These are phyloP conservation scores for Datura wrightii DNA, from an alignment of 257 asterid species.

Conservation along the genomic window DNA sequence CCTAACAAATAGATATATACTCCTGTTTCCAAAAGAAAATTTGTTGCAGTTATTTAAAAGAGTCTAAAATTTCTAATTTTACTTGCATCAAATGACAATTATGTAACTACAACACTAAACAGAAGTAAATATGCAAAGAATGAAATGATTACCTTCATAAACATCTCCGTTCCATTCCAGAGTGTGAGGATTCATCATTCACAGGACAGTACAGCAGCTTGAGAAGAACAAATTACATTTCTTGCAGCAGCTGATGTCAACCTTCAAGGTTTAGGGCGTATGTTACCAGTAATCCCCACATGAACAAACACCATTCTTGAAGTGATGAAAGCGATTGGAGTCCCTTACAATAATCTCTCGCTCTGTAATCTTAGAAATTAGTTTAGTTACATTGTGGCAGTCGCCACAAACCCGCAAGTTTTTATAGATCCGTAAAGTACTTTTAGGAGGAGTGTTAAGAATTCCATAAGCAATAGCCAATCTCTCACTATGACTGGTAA, in stretches of 20 bases:
- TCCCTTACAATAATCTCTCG: slow-evolving; percentile 72
- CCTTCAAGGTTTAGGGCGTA: not conserved
- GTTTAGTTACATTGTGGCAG: slow-evolving; percentile 60
- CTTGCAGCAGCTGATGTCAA: slow-evolving; percentile 2
- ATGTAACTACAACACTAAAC: not conserved
- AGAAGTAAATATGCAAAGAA: slow-evolving; percentile 7
- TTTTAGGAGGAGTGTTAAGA: slow-evolving; percentile 66
- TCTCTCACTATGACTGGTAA: slow-evolving; percentile 75
- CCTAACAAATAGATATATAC: slow-evolving; percentile 17
- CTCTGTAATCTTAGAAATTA: slow-evolving; percentile 56
- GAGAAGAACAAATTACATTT: slow-evolving; percentile 18
- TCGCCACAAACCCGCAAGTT: slow-evolving; percentile 69
- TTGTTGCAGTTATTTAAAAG: not conserved
- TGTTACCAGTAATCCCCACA: slow-evolving; percentile 69
- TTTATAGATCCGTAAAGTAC: slow-evolving; percentile 56
- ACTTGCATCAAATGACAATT: slow-evolving; percentile 14
- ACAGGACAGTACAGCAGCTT: slow-evolving; percentile 13
- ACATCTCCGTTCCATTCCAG: not conserved
- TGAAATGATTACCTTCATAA: slow-evolving; percentile 15
- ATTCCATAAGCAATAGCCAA: slow-evolving; percentile 78
- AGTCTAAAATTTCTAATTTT: not conserved
- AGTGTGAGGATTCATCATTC: slow-evolving; percentile 17
- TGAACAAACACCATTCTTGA: slow-evolving; percentile 61
- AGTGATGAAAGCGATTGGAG: slow-evolving; percentile 73
- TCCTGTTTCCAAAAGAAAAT: not conserved